Evolutionary conservation across 345 rosid species (phyloP), one percentile per base, ranked within the genome.

Genomic region (Aegle marmelos): DNA sequence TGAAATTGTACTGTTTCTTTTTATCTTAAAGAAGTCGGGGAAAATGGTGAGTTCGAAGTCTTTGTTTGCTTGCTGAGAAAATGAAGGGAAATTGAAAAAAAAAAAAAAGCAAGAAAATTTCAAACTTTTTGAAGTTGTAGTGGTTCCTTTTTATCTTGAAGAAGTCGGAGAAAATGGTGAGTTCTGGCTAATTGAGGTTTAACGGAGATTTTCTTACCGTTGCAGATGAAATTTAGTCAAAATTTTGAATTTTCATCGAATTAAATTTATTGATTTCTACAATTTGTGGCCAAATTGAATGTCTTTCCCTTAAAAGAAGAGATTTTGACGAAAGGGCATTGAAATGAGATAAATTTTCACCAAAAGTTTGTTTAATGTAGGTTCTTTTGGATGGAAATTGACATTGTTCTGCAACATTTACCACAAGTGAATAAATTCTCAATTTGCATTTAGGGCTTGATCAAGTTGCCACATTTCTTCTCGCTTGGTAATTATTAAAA

Each of bases 371-470:
- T 39, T 48, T 17, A 27, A 27, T 62, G 60, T 17, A 3, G 25
- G 76, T 36, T 66, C 77, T 45, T 74, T 74, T 62, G 31, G 31
- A 74, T 62, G 45, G 41, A 74, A 21, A 74, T 41, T 62, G 45
- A 74, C 69, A n/a, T 10, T 74, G 77, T 48, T 4, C 27, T n/a
- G 1, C 13, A 64, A 19, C 58, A 19, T 27, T 61, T 74, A 5
- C 22, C 34, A 36, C 56, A 8, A 37, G 5, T 39, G 27, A 1
- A 53, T 17, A 73, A 60, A 27, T 73, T 60, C 76, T 33, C 57
- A 41, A 8, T 41, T 59, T 37, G 76, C 67, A 27, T 39, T 60
- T 73, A n/a, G n/a, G 57, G 56, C 45, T 61, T 61, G 16, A n/a
- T 45, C 50, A 45, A 45, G 50, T 59, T 19, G 0, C 16, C 3